Conservation (phyloP, 768 basidiomycete species). For the Phylloporus sp. region DNA sequence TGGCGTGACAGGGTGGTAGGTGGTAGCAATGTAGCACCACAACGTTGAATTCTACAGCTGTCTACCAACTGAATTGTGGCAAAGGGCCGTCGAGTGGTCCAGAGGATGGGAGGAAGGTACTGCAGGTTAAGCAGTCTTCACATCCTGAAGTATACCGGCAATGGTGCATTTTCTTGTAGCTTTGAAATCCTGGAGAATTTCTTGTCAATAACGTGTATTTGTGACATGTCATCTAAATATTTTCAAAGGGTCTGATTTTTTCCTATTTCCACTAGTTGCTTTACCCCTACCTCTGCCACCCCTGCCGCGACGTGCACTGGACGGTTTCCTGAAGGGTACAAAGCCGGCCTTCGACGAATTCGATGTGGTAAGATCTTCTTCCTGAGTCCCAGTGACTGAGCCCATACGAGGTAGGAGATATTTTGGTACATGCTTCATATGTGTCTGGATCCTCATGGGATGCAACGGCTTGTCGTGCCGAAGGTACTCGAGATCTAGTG, state of each 20-base stretch:
- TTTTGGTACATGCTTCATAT: slow-evolving; percentile 94
- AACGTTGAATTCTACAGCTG: too few relatives aligned
- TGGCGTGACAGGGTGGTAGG: too few relatives aligned
- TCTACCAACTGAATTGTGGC: too few relatives aligned
- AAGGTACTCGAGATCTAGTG: slow-evolving; percentile 73
- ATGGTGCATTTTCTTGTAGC: not conserved
- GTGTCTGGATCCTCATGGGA: slow-evolving; percentile 83
- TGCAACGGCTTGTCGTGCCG: slow-evolving; percentile 94
- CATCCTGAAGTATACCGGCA: too few relatives aligned
- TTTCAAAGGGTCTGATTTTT: slow-evolving; percentile 79
- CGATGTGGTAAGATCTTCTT: slow-evolving; percentile 12
- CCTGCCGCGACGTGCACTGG: slow-evolving; percentile 46
- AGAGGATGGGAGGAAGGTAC: slow-evolving; percentile 73
- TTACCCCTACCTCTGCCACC: slow-evolving; percentile 46
- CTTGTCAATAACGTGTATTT: not conserved
- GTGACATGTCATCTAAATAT: slow-evolving; percentile 50
- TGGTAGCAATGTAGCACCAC: too few relatives aligned
- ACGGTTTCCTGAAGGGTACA: slow-evolving; percentile 68
- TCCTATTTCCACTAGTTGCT: slow-evolving; percentile 42
- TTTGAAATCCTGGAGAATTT: not conserved
- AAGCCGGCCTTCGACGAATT: slow-evolving; percentile 44
- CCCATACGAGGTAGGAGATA: slow-evolving; percentile 81
- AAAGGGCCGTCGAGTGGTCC: slow-evolving; percentile 81
- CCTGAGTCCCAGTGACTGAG: slow-evolving; percentile 40
- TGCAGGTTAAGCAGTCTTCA: slow-evolving; percentile 18